These are phyloP conservation scores for Asterochloris erici DNA, from an alignment of 139 green algal genomes.

Conservation along the genomic window DNA sequence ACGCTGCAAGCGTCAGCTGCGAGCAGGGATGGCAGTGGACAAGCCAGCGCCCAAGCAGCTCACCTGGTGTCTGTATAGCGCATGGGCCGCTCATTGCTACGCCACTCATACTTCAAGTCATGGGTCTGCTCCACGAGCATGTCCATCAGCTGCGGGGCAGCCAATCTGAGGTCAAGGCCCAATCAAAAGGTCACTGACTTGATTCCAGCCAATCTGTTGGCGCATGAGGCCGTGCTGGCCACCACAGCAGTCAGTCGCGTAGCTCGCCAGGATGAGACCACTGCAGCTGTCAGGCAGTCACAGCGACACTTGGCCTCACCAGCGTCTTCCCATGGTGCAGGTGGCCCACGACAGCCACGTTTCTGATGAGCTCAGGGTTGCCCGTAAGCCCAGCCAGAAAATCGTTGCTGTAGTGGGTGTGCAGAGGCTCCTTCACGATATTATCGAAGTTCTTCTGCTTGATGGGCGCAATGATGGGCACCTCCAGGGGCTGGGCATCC, in stretches of 20 bases:
- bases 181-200: background rate
- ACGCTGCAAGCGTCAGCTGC: too few relatives aligned
- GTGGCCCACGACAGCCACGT: constrained; percentile 90
- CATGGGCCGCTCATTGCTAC: constrained; percentile 59
- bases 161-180: background rate
- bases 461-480: constrained; percentile 93
- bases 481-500: constrained; percentile 95
- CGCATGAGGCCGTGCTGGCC: background rate
- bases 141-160: constrained; percentile 75
- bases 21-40: too few relatives aligned
- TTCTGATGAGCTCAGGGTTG: constrained; percentile 85
- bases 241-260: background rate
- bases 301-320: background rate
- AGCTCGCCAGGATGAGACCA: background rate
- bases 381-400: constrained; percentile 66
- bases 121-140: constrained; percentile 97
- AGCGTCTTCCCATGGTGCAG: constrained; percentile 97
- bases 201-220: background rate
- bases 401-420: constrained; percentile 61
- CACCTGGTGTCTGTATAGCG: constrained; percentile 92
- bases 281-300: background rate
- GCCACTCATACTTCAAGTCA: constrained; percentile 40
- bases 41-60: too few relatives aligned
- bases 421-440: constrained; percentile 51
- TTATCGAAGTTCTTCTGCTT: constrained; percentile 71